A percentile compares a stretch with the other conserved stretches of the same genome.
Conservation (phyloP, 345 rosid species). For the Populus nigra region DNA sequence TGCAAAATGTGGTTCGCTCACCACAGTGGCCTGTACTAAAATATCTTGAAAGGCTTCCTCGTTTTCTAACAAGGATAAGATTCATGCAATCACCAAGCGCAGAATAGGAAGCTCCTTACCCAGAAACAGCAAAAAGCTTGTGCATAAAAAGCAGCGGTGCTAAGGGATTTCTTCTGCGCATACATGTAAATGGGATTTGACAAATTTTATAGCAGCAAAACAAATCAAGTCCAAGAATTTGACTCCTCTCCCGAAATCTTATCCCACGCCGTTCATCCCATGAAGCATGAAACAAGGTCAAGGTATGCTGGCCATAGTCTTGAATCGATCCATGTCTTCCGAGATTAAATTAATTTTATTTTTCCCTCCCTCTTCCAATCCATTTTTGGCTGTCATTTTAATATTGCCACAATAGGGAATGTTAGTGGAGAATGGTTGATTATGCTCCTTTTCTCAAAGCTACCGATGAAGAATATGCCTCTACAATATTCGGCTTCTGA, state of each 20-base stretch:
- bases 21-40: too few species aligned
- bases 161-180: not conserved
- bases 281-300: not conserved
- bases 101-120: not conserved
- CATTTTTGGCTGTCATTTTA: not conserved
- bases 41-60: not conserved
- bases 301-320: too few species aligned
- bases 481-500: not conserved
- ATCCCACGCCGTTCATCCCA: not conserved
- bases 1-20: not conserved
- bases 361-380: too few species aligned
- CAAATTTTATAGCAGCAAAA: not conserved
- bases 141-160: slow-evolving; percentile 3
- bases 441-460: not conserved
- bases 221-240: slow-evolving; percentile 13
- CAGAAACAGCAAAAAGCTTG: not conserved
- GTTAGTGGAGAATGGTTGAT: not conserved
- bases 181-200: not conserved
- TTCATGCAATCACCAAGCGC: not conserved
- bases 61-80: not conserved
- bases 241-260: not conserved
- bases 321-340: not conserved
- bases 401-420: not conserved
- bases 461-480: slow-evolving; percentile 11
- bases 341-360: not conserved